Base-by-base conservation (phyloP, 306 rosid genomes). In the Potentilla sterilis region DNA sequence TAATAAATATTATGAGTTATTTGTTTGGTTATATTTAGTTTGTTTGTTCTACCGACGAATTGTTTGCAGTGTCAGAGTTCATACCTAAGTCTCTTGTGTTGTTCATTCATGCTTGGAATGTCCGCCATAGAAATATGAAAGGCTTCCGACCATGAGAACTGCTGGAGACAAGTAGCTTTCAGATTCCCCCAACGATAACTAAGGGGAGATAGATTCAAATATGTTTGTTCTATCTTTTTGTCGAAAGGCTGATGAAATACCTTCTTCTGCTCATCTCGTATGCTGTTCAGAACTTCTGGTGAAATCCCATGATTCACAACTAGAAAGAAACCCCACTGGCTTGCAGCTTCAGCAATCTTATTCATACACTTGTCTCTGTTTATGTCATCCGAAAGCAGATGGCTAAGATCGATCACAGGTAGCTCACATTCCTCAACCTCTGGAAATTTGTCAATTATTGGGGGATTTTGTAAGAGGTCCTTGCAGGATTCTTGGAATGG, bases 71-170 rank as follows among this genome's bases (percentile, higher is more conserved):
- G 34, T 16, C 22, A 21, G 34, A 34, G 41, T 0, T 68, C 52
- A 7, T 77, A 92, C 96, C 96, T 90, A 64, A 88, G 82, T 51
- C 12, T 75, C 19, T 75, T 51, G 83, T 75, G 72, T 5, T 84
- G 77, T 28, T 85, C 71, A 28, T 18, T 75, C 75, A 86, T 77
- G 14, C 7, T 80, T 34, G 86, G 75, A 42, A 89, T 51, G 38
- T 92, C 87, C 10, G 67, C 67, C 59, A 87, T 67, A 76, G 88
- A 70, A 1, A 89, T 69, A 75, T 87, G 96, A 51, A 87, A 72
- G 47, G 94, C 90, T 86, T 92, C 98, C 15, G 90, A 89, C 96
- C 98, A 92, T 38, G 88, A 75, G 37, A 90, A 52, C 78, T 90
- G 94, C 0, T 11, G 69, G 1, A 79, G 51, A 73, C 76, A 74